Base-by-base conservation (phyloP, 2,329 filamentous ascomycete species). In the Ophiostoma piceae region DNA sequence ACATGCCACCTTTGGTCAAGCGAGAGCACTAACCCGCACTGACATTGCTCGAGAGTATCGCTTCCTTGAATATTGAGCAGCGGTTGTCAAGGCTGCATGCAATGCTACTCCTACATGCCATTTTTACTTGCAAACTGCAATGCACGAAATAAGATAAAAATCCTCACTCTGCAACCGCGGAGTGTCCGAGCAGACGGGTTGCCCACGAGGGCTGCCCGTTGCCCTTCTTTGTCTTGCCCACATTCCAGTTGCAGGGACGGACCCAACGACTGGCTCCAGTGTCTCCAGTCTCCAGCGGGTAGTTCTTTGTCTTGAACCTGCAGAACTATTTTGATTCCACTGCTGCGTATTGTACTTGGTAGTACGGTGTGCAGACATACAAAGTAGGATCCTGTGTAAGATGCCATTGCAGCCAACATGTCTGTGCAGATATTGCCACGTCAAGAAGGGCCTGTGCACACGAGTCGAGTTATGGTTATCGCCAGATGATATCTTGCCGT, bases 21-120 rank as follows among this genome's bases (percentile, higher is more conserved):
- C 43, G 43, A 43, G 41, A 19, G 43, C 19, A 47, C 43, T 16
- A 47, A 6, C 43, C 8, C 51, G 51, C 51, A 57, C 51, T 57
- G 51, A 26, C 51, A 57, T 26, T 22, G 51, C n/a, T 57, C 51
- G 51, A 57, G 51, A 57, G 51, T 57, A 57, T 26, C n/a, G 51
- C n/a, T 57, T 57, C 51, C 12, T 26, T 57, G n/a, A 57, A 26
- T 26, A 26, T 29, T 7, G n/a, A 47, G 43, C 43, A 47, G 19
- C 5, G 43, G 43, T 26, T 16, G n/a, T 57, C 9, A 57, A 57
- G n/a, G 22, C n/a, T 57, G 43, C 19, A 35, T 41, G 47, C 47
- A 51, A 51, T 22, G 47, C 47, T 35, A 35, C 35, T 8, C 8
- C 35, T 35, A 35, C 35, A 35, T 6, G 35, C 4, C 8, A 35